These are phyloP conservation scores for Gynostemma pentaphyllum DNA, from an alignment of 306 rosid species.

Conservation along the genomic window DNA sequence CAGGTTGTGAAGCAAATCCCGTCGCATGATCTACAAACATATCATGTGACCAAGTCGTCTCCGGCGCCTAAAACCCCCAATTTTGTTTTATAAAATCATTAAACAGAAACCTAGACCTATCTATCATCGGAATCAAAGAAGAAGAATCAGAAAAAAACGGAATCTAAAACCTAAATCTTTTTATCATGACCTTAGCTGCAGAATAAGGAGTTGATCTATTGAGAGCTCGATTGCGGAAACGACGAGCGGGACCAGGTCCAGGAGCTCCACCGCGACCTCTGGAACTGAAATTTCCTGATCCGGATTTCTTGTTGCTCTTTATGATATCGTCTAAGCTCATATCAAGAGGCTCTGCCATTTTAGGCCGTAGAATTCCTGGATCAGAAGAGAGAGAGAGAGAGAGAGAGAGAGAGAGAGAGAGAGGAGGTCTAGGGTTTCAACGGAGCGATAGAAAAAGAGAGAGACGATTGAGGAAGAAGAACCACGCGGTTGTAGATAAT, in stretches of 20 bases:
- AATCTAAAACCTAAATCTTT: conserved; percentile 1
- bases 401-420: background rate
- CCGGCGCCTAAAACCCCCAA: conserved; percentile 65
- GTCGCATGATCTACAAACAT: conserved; percentile 50
- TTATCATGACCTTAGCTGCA: conserved; percentile 54
- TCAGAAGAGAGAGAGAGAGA: conserved; percentile 14
- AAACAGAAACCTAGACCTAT: background rate
- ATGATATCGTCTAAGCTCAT: conserved; percentile 86
- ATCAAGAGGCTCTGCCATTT: conserved; percentile 65
- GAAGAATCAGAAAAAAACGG: background rate
- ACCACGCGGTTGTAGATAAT: background rate
- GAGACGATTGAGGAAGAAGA: background rate
- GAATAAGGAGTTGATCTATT: conserved; percentile 60
- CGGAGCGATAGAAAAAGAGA: background rate
- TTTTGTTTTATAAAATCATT: background rate
- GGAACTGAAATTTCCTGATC: conserved; percentile 36
- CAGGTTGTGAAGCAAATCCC: conserved; percentile 28
- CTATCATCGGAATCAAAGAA: background rate
- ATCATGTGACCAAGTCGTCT: conserved; percentile 88
- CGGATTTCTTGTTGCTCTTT: conserved; percentile 73
- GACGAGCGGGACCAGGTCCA: conserved; percentile 90
- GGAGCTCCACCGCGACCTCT: conserved; percentile 39
- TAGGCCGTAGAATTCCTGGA: background rate
- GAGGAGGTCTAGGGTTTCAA: conserved; percentile 9
- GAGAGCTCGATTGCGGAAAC: conserved; percentile 44